These are phyloP conservation scores for Starmerella riodocensis DNA, from an alignment of 805 yeast genomes.

Conservation along the genomic window DNA sequence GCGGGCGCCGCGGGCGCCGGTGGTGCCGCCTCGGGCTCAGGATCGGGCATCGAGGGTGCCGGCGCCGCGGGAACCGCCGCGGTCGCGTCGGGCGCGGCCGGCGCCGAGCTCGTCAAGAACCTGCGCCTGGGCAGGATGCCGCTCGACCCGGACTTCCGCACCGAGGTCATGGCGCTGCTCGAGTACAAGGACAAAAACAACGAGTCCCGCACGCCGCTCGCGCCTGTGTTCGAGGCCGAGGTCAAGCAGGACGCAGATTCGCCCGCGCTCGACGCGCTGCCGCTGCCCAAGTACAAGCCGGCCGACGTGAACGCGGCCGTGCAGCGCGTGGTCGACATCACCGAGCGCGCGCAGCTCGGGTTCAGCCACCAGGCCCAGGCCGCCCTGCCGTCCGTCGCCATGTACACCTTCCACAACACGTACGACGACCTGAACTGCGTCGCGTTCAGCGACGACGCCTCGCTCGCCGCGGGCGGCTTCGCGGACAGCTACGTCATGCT, in stretches of 20 bases:
- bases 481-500: conserved; percentile 81
- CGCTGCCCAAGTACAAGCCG: conserved; percentile 74
- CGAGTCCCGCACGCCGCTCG: conserved; percentile 23
- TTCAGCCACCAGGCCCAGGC: conserved; percentile 37
- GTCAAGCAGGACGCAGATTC: conserved; percentile 33
- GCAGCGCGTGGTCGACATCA: conserved; percentile 64
- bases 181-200: conserved; percentile 52
- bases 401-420: conserved; percentile 96
- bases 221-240: conserved; percentile 53
- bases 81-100: no score
- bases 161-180: conserved; percentile 74
- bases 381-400: conserved; percentile 83
- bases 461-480: conserved; percentile 85
- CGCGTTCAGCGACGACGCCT: conserved; percentile 76
- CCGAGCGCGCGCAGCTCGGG: conserved; percentile 58
- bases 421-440: conserved; percentile 76
- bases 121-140: conserved; percentile 78
- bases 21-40: no score
- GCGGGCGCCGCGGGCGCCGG: no score
- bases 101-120: conserved; percentile 18
- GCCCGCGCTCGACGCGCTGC: conserved; percentile 63
- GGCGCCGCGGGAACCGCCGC: no score
- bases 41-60: no score
- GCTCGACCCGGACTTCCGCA: conserved; percentile 66
- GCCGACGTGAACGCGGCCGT: conserved; percentile 70